These are phyloP conservation scores for Penicillium sp. DNA, from an alignment of 2,329 filamentous ascomycete genomes.

Conservation along the genomic window DNA sequence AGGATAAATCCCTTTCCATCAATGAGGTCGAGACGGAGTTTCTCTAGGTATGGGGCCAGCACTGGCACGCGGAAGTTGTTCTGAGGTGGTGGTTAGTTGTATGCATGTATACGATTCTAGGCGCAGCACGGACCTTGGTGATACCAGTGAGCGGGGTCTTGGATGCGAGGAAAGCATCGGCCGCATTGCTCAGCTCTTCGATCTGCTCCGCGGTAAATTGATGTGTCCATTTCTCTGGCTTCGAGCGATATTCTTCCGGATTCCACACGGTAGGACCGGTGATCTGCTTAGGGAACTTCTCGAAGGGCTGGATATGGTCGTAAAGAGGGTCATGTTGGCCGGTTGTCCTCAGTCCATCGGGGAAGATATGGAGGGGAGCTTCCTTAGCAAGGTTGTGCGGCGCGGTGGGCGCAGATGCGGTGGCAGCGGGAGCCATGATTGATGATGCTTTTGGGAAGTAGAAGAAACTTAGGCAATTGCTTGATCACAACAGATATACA, in stretches of 20 bases:
- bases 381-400: constrained; percentile 39
- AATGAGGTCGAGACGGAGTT: constrained; percentile 65
- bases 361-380: constrained; percentile 54
- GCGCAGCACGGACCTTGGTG: constrained; percentile 47
- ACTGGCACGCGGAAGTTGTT: constrained; percentile 62
- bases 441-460: neutral
- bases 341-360: constrained; percentile 66
- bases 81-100: constrained; percentile 24
- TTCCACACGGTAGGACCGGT: constrained; percentile 72
- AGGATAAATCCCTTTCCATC: constrained; percentile 88
- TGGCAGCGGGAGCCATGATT: constrained; percentile 43
- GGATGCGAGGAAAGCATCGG: constrained; percentile 67
- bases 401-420: constrained; percentile 35
- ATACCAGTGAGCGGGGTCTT: constrained; percentile 72
- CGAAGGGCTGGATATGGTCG: constrained; percentile 64
- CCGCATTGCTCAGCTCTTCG: constrained; percentile 63
- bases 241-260: constrained; percentile 61
- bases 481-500: neutral
- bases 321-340: constrained; percentile 73
- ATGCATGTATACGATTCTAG: neutral
- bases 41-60: constrained; percentile 54
- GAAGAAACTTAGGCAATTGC: neutral
- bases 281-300: constrained; percentile 69
- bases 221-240: constrained; percentile 72
- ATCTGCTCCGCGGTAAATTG: constrained; percentile 66